Evolutionary conservation across 2,329 filamentous ascomycete genomes (phyloP).

Genomic region (Venturiaceae sp.): DNA sequence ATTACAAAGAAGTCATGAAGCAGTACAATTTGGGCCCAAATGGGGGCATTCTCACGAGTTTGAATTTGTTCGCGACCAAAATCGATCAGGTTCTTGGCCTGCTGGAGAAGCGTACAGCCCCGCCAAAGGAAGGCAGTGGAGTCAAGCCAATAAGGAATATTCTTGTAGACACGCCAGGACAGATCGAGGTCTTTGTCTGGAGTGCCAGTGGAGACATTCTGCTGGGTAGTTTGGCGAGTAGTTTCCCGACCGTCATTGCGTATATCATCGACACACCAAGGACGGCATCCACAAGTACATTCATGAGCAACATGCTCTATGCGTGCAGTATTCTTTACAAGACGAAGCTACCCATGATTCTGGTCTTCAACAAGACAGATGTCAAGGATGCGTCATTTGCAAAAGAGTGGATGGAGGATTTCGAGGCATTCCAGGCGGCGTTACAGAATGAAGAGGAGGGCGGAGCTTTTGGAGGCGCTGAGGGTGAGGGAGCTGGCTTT

Average conservation of each 20-base stretch:
- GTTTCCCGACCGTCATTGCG: conserved; percentile 92
- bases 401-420: conserved; percentile 99
- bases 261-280: conserved; percentile 97
- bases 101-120: conserved; percentile 75
- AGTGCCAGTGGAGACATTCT: conserved; percentile 90
- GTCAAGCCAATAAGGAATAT: conserved; percentile 54
- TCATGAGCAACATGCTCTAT: conserved; percentile 99
- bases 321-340: conserved; percentile 98
- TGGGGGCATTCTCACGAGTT: conserved; percentile 86
- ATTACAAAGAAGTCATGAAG: conserved; percentile 99
- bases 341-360: conserved; percentile 94
- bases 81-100: conserved; percentile 88
- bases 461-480: conserved; percentile 65
- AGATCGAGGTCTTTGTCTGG: conserved; percentile 99
- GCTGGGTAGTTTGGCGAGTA: conserved; percentile 82
- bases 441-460: conserved; percentile 69
- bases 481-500: conserved; percentile 46
- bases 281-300: conserved; percentile 85
- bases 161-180: conserved; percentile 87
- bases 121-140: conserved; percentile 17
- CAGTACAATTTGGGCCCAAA: conserved; percentile 97
- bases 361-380: conserved; percentile 99
- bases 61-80: conserved; percentile 97
- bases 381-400: conserved; percentile 85
- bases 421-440: conserved; percentile 87